Evolutionary conservation across 192 early-diverging fungal genomes (phyloP), one percentile per base, ranked within the genome.

Genomic region (Backusella morwellensis): DNA sequence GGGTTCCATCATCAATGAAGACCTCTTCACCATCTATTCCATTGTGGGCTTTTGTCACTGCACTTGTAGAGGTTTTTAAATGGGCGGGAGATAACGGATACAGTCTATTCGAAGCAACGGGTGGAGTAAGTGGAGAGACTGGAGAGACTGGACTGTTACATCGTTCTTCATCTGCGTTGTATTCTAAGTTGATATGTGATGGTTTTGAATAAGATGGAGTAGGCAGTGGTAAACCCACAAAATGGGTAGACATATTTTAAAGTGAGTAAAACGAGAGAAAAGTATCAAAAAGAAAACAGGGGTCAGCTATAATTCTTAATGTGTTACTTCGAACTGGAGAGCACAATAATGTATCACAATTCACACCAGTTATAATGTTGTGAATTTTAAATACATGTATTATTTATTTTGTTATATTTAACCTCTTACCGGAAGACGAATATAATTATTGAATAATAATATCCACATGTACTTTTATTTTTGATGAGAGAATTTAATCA

Each of bases 271-370:
- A 29, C 56, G 26, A 63, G 23, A 63, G 56, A 63, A 63, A 59
- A 63, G 56, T 29, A 63, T 26, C 56, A 63, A 63, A 63, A 29
- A 26, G 42, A 26, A 63, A 63, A 63, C 21, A 23, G 21, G 56
- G 56, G 56, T 11, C 26, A 12, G 11, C 23, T 63, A 63, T 63
- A 63, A 26, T 63, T 29, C 56, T 63, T 29, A 26, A 63, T 63
- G 56, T 63, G 26, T 9, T 29, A 63, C 56, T 63, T 6, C 9
- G 2, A 29, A 63, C 26, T 29, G 23, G 56, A 63, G 21, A 29
- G 23, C 56, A 63, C 56, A 63, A 63, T n/a, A 63, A 63, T 63
- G 56, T 63, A 63, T 26, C 56, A 63, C 56, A 63, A 26, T 14
- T 63, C 23, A 63, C 21, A 29, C 56, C 12, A 4, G 26, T 14